These are phyloP conservation scores for Phallus indusiatus DNA, from an alignment of 768 basidiomycete species.

Conservation along the genomic window DNA sequence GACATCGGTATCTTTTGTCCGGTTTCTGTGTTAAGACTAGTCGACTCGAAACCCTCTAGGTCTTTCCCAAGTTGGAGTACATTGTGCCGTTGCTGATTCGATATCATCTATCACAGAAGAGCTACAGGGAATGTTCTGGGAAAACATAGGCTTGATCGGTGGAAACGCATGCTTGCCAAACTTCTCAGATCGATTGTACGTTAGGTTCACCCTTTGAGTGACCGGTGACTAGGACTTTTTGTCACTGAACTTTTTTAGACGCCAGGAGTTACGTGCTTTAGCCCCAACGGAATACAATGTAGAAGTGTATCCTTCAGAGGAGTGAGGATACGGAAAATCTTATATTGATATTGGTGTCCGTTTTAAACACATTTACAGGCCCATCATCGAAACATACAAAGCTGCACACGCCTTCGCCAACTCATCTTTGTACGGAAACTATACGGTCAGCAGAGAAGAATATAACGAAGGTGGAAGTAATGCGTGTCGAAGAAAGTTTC, in stretches of 20 bases:
- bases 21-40: neutral
- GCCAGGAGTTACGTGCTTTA: constrained; percentile 58
- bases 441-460: constrained; percentile 66
- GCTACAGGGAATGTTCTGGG: constrained; percentile 90
- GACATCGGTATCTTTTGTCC: constrained; percentile 59
- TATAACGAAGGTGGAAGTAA: constrained; percentile 77
- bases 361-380: constrained; percentile 29
- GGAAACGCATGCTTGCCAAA: constrained; percentile 71
- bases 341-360: neutral
- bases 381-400: constrained; percentile 56
- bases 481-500: constrained; percentile 68
- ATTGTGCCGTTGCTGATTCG: constrained; percentile 63
- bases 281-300: constrained; percentile 81
- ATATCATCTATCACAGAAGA: constrained; percentile 72
- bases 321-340: constrained; percentile 45
- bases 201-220: constrained; percentile 5
- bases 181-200: constrained; percentile 70
- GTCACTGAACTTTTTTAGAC: constrained; percentile 7
- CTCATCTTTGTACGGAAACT: constrained; percentile 38
- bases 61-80: constrained; percentile 71
- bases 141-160: constrained; percentile 84
- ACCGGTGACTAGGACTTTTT: neutral
- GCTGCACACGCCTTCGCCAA: constrained; percentile 51
- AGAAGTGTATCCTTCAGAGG: constrained; percentile 54
- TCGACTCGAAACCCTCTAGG: constrained; percentile 31